Base-by-base conservation (phyloP, 75 land plant genomes). In the Pseudotsuga menziesii region DNA sequence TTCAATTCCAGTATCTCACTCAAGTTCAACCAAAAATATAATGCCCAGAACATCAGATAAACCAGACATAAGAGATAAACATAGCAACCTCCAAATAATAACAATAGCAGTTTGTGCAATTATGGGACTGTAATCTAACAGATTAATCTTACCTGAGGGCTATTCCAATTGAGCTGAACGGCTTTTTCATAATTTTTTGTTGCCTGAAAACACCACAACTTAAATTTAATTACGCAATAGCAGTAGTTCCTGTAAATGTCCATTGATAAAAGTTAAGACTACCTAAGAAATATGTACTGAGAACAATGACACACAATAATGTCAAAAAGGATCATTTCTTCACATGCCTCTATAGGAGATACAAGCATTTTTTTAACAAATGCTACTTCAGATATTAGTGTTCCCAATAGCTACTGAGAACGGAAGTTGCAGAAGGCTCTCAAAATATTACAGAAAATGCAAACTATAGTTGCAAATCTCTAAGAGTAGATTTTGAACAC, bases 131-230 rank as follows among this genome's bases (percentile, higher is more conserved):
- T 29, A 29, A 29, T 14, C 22, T 22, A 73, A 73, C 32, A 73
- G 22, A 73, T 12, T 52, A 26, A 73, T 56, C 72, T 25, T 79
- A 89, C 99, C 94, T 96, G 99, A 70, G 99, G 99, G 82, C 97
- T 96, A 71, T 93, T 94, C 94, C 99, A 94, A 79, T 92, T 94
- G 59, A 96, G 94, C 75, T 96, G 93, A 48, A 96, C 99, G 75
- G 99, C 95, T 80, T 85, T 94, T 78, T 94, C 99, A 78, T 96
- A 96, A 61, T 89, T 90, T 75, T 89, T 86, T 35, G 92, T 94
- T 55, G 99, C 99, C 97, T 96, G 85, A 67, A 90, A 69, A 32
- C 20, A 66, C 26, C 16, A 19, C 1, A 66, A 32, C 17, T 1
- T 66, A 17, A 35, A 66, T 66, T 35, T 32, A 35, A 66, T 17